Evolutionary conservation across 352 stramenopile species (phyloP), one percentile per base, ranked within the genome.

Genomic region (Pilasporangium apinafurcum): DNA sequence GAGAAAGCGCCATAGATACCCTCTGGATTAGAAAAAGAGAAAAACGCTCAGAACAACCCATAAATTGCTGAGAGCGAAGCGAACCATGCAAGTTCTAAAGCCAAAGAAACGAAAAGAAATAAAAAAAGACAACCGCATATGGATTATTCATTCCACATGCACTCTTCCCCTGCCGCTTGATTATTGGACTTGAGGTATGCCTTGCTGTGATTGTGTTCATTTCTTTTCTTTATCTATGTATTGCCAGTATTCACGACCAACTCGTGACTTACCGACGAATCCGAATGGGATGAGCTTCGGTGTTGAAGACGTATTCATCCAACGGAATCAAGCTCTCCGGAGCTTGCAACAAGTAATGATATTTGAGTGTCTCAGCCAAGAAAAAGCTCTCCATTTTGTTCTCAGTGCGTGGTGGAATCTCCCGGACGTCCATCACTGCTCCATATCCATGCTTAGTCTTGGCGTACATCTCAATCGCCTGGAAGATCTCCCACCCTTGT

Each of bases 361-460:
- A 99, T 76, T 99, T 99, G 33, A 99, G 69, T 22, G 96, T 99
- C 74, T 99, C 97, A 10, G 96, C 95, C 26, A 98, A 54, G 62
- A 99, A 99, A 66, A 99, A 99, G 39, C 83, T 98, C 65, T 99
- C 95, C 95, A 98, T 98, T 45, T 92, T 85, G 80, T 99, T 84
- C 16, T 98, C 78, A n/a, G 86, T 75, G 25, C 50, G 38, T 17
- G 65, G 40, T 4, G 60, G 59, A 25, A 84, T 31, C 34, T 82
- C 24, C 2, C 57, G 65, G 18, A 85, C 69, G 44, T 90, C 52
- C 18, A 59, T 8, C 29, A 86, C 40, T 37, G 68, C 68, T 9
- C 86, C 94, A 53, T 97, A 98, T 5, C 82, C 95, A 53, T 77
- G 76, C 18, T 81, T 64, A 17, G 85, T 86, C 60, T 92, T 92